Base-by-base conservation (phyloP, 768 basidiomycete genomes). In the Hebeloma cylindrosporum region DNA sequence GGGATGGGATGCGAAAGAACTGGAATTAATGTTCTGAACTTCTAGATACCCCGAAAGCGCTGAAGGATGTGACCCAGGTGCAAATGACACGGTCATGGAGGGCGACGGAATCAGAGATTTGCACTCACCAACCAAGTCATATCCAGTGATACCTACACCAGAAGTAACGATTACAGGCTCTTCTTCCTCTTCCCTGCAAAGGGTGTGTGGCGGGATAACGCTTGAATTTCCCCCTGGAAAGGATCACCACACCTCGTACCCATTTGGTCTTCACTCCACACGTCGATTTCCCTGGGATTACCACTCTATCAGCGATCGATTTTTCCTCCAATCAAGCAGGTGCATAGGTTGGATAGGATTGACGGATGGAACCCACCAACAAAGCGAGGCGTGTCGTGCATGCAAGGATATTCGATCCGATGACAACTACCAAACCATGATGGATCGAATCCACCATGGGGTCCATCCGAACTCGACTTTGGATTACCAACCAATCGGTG, bases 241-340 rank as follows among this genome's bases (percentile, higher is more conserved):
- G 20, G 35, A 29, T 9, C 29, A 40, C 11, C 50, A 57, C 32
- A 34, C 37, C n/a, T 28, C 45, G 16, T 61, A 61, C 48, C 58
- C 60, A 1, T 61, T 57, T 21, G 50, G 37, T n/a, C 47, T 61
- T 7, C 60, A 61, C 35, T 31, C 49, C 13, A 5, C 31, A 7
- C 21, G 32, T 3, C 20, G n/a, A 7, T 20, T 48, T 20, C 51
- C 54, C 2, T 59, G 60, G 60, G 25, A 49, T 26, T 55, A 51
- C 31, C 23, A 14, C 1, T 34, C 51, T 9, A 31, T 21, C 2
- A 29, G 38, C 8, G 47, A 51, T 18, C 14, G 37, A 17, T 10
- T 47, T 29, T 51, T 43, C 29, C 31, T 51, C 10, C 32, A 29
- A 20, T 22, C 45, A 18, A 32, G 28, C 8, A 9, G 14, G 8